These are phyloP conservation scores for Podospora pseudopauciseta DNA, from an alignment of 495 filamentous ascomycete genomes.

Conservation along the genomic window DNA sequence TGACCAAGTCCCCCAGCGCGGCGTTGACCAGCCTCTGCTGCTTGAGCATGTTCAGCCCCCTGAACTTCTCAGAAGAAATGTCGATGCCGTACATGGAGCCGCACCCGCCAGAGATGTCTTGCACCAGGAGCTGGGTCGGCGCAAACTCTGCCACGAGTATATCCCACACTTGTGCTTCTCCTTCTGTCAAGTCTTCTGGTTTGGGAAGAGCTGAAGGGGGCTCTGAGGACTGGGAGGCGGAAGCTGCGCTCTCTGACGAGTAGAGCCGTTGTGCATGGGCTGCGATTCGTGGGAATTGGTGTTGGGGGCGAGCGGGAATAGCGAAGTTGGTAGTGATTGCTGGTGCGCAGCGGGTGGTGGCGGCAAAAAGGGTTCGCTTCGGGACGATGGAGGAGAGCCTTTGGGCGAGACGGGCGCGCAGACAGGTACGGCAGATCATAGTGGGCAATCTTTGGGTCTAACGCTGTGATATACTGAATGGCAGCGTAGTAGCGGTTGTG, in stretches of 20 bases:
- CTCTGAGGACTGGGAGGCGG: slow-evolving; percentile 5
- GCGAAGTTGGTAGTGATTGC: background rate
- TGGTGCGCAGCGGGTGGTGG: slow-evolving; percentile 1
- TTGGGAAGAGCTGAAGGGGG: slow-evolving; percentile 30
- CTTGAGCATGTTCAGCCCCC: slow-evolving; percentile 61
- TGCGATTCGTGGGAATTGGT: background rate
- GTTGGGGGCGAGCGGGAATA: background rate
- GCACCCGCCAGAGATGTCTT: slow-evolving; percentile 74
- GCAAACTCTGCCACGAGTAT: slow-evolving; percentile 38
- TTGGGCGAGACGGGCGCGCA: slow-evolving; percentile 17
- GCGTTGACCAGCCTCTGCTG: slow-evolving; percentile 71
- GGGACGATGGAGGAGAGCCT: background rate
- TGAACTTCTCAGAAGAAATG: slow-evolving; percentile 61
- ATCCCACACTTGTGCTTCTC: slow-evolving; percentile 48
- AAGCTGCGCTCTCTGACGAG: background rate
- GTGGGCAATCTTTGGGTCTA: background rate
- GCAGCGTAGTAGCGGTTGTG: background rate
- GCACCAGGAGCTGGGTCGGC: slow-evolving; percentile 55
- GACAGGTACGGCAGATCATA: slow-evolving; percentile 31
- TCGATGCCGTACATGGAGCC: slow-evolving; percentile 77
- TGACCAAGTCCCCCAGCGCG: slow-evolving; percentile 63
- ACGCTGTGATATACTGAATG: background rate
- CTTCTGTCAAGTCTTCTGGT: slow-evolving; percentile 40
- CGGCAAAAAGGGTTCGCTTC: slow-evolving; percentile 8
- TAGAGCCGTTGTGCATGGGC: background rate